Conservation (phyloP, 805 yeast species). For the Ogataea degrootiae region DNA sequence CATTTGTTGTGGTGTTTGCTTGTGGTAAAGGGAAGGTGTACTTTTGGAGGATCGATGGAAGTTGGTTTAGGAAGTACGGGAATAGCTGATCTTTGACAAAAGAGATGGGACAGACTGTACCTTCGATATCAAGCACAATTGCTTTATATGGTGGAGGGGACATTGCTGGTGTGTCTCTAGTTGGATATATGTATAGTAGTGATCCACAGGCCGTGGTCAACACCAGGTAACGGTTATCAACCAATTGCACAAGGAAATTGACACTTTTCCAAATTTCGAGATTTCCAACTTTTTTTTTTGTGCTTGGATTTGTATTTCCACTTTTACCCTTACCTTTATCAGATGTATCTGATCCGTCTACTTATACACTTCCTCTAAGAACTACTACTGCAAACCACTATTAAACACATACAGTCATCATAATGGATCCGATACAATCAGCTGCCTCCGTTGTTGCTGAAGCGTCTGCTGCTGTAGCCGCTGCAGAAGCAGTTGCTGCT, state of each 20-base stretch:
- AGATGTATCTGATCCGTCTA: background rate
- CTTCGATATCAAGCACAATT: conserved; percentile 75
- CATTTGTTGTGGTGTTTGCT: conserved; percentile 1
- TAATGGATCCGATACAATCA: conserved; percentile 18
- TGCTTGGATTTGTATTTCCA: too few species aligned
- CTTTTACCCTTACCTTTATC: background rate
- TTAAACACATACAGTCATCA: background rate
- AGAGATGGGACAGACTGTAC: conserved; percentile 87
- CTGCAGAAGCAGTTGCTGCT: conserved; percentile 15
- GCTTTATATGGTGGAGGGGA: conserved; percentile 11
- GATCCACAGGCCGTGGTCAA: too few species aligned
- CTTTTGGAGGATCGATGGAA: conserved; percentile 37
- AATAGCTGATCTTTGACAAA: conserved; percentile 76
- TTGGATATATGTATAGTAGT: too few species aligned
- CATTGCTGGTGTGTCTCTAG: background rate
- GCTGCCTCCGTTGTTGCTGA: conserved; percentile 14
- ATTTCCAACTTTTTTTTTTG: too few species aligned
- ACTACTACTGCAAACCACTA: background rate
- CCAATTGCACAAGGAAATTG: background rate
- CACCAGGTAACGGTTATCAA: background rate
- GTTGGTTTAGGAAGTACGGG: conserved; percentile 62
- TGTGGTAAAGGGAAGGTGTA: conserved; percentile 31
- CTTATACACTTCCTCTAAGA: too few species aligned
- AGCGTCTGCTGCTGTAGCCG: conserved; percentile 13
- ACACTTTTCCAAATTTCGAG: background rate